These are phyloP conservation scores for Solanum sparsipilum DNA, from an alignment of 257 asterid species.

Conservation along the genomic window DNA sequence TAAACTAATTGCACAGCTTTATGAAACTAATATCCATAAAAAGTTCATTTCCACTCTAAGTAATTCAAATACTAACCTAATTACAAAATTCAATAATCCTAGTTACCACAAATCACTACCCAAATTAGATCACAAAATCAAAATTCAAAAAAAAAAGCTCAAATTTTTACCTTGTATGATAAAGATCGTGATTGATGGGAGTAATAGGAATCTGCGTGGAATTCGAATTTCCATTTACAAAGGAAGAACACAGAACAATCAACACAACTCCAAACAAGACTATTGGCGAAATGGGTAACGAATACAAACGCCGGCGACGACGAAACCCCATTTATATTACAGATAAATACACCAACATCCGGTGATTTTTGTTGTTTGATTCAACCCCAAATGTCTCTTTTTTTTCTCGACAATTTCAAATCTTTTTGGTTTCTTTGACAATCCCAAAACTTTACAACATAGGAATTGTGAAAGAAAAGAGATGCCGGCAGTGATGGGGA, in stretches of 20 bases:
- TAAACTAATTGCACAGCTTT: background rate
- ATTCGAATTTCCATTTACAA: conserved; percentile 37
- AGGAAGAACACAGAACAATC: background rate
- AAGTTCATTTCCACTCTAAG: background rate
- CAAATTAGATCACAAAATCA: background rate
- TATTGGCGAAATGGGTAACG: background rate
- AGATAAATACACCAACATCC: background rate
- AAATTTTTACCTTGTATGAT: conserved; percentile 58
- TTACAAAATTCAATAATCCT: background rate
- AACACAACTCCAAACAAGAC: background rate
- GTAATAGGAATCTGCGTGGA: conserved; percentile 28
- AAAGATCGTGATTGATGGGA: conserved; percentile 83
- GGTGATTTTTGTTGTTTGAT: background rate
- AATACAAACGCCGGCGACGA: background rate
- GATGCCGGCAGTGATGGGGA: background rate
- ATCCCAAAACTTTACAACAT: background rate
- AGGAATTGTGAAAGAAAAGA: background rate
- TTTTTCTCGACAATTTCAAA: background rate
- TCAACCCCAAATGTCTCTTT: background rate
- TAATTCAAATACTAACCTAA: background rate
- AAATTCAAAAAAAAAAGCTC: background rate
- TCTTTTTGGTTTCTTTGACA: background rate
- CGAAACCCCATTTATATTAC: background rate
- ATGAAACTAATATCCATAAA: background rate
- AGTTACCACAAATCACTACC: background rate